Percentiles rank a stretch among this genome's conserved stretches.
These are phyloP conservation scores for Protoeuglena noctilucae DNA, from an alignment of 139 green algal species.

Conservation along the genomic window DNA sequence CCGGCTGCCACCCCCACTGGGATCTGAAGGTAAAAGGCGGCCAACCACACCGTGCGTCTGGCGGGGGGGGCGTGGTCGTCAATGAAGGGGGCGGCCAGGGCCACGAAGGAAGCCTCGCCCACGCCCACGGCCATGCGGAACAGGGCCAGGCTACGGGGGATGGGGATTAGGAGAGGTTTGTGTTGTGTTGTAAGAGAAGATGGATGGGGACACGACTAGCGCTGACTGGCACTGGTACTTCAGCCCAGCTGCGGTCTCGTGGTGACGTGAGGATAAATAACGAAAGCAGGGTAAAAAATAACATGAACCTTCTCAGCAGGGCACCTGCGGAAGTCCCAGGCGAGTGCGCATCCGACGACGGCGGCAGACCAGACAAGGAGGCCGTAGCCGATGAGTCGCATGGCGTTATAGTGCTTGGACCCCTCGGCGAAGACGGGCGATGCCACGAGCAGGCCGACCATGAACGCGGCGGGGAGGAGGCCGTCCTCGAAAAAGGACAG, in stretches of 20 bases:
- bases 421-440: constrained; percentile 78
- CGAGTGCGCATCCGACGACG: constrained; percentile 48
- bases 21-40: constrained; percentile 14
- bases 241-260: no score
- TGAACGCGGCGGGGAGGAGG: constrained; percentile 72
- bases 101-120: constrained; percentile 84
- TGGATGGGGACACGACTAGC: not conserved
- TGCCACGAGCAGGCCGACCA: constrained; percentile 80
- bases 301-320: no score
- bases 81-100: constrained; percentile 86
- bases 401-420: constrained; percentile 34
- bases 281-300: no score
- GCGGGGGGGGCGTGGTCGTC: constrained; percentile 67
- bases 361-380: constrained; percentile 66
- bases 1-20: no score
- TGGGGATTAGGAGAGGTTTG: no score
- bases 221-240: no score
- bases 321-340: no score
- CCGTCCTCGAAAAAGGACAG: constrained; percentile 78
- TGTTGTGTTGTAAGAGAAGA: constrained; percentile 34
- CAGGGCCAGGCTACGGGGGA: not conserved
- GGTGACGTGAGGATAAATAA: no score
- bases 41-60: constrained; percentile 63
- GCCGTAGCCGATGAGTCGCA: constrained; percentile 69
- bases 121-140: constrained; percentile 50